Evolutionary conservation across 805 yeast species (phyloP), one percentile per base, ranked within the genome.

Genomic region (Lachancea kluyveri): DNA sequence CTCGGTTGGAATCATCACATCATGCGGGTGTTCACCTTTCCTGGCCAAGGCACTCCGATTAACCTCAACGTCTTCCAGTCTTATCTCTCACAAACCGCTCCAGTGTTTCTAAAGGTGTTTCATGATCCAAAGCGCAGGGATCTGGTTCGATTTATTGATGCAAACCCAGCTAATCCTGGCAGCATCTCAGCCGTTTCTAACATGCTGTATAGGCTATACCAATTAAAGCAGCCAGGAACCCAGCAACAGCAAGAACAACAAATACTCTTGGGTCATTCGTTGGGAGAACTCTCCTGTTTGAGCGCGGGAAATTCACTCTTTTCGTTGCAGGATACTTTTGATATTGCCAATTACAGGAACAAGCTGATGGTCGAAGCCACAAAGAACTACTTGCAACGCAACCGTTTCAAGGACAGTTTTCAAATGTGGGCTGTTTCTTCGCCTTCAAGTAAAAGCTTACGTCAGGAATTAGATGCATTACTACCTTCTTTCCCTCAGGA

Each of bases 41-140:
- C 60, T 10, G 62, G 62, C 8, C 62, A 57, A 41, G 62, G 62
- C 4, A 52, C 60, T 3, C 44, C 58, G 8, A 52, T 52, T 3
- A 41, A 51, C 1, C 39, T 48, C 7, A 50, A 55, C 4, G 37
- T 41, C 8, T 31, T 47, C 29, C 50, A 41, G 32, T 39, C 50
- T 16, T 45, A 48, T 17, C 39, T 48, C 18, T 42, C 46, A 32
- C 45, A 42, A 25, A 46, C 41, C 36, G 30, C 43, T 14, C 48
- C 33, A 14, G 43, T 43, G 28, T 42, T 48, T 27, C 34, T 40
- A 16, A 21, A 35, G 20, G 38, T 45, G 13, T 19, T 52, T 20
- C 34, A 45, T 24, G 49, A 44, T 14, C 39, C 42, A 16, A 41
- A 43, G 28, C 37, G 48, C 8, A 45, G 37, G 21, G 54, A 43